Percentiles rank a stretch among this genome's conserved stretches.
Conservation (phyloP, 345 rosid genomes). For the Eucalyptus erythrocorys region DNA sequence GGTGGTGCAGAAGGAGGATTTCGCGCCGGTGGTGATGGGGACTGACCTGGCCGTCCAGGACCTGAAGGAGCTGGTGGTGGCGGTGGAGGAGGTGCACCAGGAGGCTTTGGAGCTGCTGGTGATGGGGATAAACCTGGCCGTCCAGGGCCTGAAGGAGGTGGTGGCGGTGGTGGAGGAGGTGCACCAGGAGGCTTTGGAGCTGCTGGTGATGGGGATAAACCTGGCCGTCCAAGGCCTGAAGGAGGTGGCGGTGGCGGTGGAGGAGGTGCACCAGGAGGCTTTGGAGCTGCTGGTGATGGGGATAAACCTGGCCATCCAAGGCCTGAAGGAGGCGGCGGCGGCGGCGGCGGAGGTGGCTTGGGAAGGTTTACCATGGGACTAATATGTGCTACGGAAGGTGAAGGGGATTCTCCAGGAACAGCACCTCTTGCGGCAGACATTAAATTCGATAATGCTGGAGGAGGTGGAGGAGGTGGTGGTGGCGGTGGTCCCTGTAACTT, state of each 20-base stretch:
- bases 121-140: slow-evolving; percentile 12
- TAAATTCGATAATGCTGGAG: not conserved
- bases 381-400: not conserved
- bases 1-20: slow-evolving; percentile 30
- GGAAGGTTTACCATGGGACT: not conserved
- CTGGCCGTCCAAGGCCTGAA: not conserved
- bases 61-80: slow-evolving; percentile 2
- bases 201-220: slow-evolving; percentile 18
- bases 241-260: slow-evolving; percentile 30
- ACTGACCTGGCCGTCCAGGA: not conserved
- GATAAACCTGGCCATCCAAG: not conserved
- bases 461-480: not conserved
- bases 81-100: slow-evolving; percentile 56
- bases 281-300: slow-evolving; percentile 36
- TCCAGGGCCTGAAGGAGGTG: not conserved
- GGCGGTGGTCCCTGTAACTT: slow-evolving; percentile 14
- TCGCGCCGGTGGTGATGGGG: slow-evolving; percentile 33
- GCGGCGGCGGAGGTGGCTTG: not conserved
- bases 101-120: slow-evolving; percentile 24
- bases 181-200: slow-evolving; percentile 41
- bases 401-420: not conserved
- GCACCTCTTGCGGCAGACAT: not conserved
- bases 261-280: slow-evolving; percentile 43
- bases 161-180: slow-evolving; percentile 49
- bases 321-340: not conserved